A percentile compares a stretch with the other conserved stretches of the same genome.
phyloP scores from a whole-genome alignment of 768 basidiomycete genomes.

The Cytidiella melzeri region DNA sequence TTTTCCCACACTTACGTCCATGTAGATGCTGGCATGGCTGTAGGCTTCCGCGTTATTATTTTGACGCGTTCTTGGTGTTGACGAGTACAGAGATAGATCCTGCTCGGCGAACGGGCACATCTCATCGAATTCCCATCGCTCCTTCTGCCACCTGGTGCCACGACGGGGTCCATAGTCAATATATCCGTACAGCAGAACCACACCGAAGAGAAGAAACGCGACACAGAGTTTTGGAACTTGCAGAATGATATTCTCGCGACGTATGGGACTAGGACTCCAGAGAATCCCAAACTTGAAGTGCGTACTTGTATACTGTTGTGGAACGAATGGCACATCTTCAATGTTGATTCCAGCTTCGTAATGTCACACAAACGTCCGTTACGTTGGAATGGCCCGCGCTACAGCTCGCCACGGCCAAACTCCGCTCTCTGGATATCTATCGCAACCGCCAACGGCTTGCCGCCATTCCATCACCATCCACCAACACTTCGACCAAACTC shows the following conservation, averaged over 20 bases:
- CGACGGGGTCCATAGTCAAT: conserved; percentile 93
- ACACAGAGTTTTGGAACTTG: conserved; percentile 76
- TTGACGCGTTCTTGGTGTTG: conserved; percentile 14
- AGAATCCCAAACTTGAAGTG: conserved; percentile 71
- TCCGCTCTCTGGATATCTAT: conserved; percentile 89
- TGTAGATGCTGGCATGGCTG: conserved; percentile 91
- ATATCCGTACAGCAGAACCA: conserved; percentile 91
- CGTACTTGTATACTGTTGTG: too few species aligned
- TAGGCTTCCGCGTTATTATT: conserved; percentile 29
- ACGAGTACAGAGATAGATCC: conserved; percentile 48
- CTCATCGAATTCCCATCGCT: conserved; percentile 98
- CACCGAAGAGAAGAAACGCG: conserved; percentile 75
- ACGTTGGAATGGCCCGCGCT: conserved; percentile 93
- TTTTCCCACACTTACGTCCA: not conserved
- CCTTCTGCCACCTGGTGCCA: conserved; percentile 85
- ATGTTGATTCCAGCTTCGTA: conserved; percentile 61
- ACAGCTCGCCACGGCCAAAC: conserved; percentile 76
- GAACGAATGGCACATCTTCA: too few species aligned
- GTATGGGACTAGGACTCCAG: conserved; percentile 65
- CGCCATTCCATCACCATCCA: conserved; percentile 73
- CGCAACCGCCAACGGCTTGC: conserved; percentile 86
- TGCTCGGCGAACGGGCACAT: conserved; percentile 90
- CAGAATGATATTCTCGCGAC: conserved; percentile 74
- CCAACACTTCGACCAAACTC: conserved; percentile 84
- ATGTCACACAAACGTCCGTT: conserved; percentile 94